Evolutionary conservation across 2,329 filamentous ascomycete species (phyloP).

Genomic region (Hymenotorrendiella dingleyae): DNA sequence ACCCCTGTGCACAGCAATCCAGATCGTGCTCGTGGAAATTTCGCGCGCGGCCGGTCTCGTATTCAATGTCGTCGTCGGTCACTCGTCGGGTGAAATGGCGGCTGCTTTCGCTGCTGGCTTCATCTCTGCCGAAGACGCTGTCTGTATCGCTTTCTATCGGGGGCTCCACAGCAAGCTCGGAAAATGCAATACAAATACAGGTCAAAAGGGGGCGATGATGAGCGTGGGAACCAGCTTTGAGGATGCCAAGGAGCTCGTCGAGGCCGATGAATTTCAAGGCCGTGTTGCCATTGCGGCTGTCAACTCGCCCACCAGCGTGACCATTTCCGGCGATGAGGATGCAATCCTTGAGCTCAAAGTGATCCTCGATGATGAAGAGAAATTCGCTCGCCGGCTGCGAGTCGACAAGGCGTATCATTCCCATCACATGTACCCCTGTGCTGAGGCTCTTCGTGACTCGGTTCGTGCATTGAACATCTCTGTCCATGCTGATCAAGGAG

Average conservation of each 20-base stretch:
- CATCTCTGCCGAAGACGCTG: constrained; percentile 16
- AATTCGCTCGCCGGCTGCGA: constrained; percentile 15
- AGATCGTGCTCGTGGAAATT: constrained; percentile 39
- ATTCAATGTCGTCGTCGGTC: constrained; percentile 35
- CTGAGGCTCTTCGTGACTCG: constrained; percentile 11
- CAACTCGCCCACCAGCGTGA: constrained; percentile 24
- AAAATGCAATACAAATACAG: not conserved
- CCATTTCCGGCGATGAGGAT: constrained; percentile 24
- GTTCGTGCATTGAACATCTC: too few relatives aligned
- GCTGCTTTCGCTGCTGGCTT: constrained; percentile 38
- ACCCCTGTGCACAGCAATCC: constrained; percentile 41
- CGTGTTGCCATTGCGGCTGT: constrained; percentile 28
- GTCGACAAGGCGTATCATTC: constrained; percentile 27
- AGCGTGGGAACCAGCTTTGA: constrained; percentile 14
- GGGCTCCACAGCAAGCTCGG: constrained; percentile 21
- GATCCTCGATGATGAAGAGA: constrained; percentile 9
- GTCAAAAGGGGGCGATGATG: constrained; percentile 14
- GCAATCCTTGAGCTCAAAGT: constrained; percentile 10
- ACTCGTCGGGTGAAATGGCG: constrained; percentile 43
- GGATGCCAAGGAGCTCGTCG: constrained; percentile 8
- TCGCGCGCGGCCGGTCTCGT: constrained; percentile 37
- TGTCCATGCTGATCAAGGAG: too few relatives aligned
- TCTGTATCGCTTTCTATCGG: constrained; percentile 31
- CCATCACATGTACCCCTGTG: constrained; percentile 17
- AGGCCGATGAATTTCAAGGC: constrained; percentile 2